Base-by-base conservation (phyloP, 257 asterid genomes). In the Hygrophila difformis region DNA sequence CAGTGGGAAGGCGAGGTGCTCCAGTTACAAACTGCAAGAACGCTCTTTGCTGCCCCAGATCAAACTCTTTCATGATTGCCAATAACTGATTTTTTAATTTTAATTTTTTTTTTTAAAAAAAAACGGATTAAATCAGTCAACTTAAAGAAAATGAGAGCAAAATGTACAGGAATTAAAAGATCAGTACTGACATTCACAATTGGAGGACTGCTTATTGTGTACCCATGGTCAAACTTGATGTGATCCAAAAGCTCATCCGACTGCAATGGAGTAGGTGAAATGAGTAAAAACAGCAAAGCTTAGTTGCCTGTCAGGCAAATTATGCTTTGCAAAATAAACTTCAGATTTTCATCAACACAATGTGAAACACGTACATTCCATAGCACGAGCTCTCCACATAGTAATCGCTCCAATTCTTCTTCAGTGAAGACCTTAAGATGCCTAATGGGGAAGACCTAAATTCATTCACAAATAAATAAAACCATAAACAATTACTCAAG, bases 11-110 rank as follows among this genome's bases (percentile, higher is more conserved):
- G 17, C 93, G 79, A 50, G 96, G 96, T 39, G 96, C 88, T 29
- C 98, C 98, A 3, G 98, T 89, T 64, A 85, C 92, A 69, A 89
- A 89, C 83, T 73, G 93, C 76, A 85, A 65, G 75, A 89, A 89
- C 22, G 86, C 86, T 47, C 93, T 67, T 71, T 89, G 93, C 74
- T 89, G 87, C 65, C 66, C 67, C 23, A 41, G 56, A 64, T 82
- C 68, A 55, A 89, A 78, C 81, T 89, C 94, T 64, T 28, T 72
- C 76, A 89, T 72, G 53, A 89, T 79, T 73, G 78, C 93, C 57
- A 89, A 69, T 22, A 89, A 68, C 98, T 89, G 81, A 36, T 24
- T 11, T 18, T 46, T 14, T 12, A 55, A 49, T n/a, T n/a, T n/a
- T n/a, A n/a, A n/a, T n/a, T n/a, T n/a, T n/a, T n/a, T n/a, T n/a